Conservation (phyloP, 176 grass and related monocot genomes). For the Ensete ventricosum region DNA sequence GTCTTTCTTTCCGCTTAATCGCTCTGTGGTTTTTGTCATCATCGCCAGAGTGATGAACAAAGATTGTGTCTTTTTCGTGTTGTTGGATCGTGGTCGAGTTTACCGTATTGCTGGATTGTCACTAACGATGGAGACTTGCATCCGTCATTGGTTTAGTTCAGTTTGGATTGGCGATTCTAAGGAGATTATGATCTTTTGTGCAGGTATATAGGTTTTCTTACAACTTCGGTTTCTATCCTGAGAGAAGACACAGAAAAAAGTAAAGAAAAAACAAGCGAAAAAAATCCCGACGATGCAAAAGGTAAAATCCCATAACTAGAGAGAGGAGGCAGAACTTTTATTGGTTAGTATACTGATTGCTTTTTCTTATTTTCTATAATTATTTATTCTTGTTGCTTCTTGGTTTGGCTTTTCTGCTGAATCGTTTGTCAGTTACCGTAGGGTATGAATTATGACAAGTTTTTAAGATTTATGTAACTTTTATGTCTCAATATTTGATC, state of each 20-base stretch:
- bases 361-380: background rate
- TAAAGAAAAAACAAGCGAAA: slow-evolving; percentile 1
- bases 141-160: background rate
- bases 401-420: background rate
- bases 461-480: no score
- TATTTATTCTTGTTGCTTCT: background rate
- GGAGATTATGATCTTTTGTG: background rate
- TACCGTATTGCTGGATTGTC: background rate
- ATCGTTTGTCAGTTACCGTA: no score
- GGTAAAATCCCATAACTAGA: background rate
- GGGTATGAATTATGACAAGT: no score
- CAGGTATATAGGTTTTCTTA: background rate
- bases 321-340: background rate
- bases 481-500: no score
- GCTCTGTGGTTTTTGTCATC: background rate
- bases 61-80: background rate
- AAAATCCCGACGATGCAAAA: background rate
- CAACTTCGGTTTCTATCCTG: background rate
- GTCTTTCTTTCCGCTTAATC: background rate
- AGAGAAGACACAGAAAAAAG: background rate
- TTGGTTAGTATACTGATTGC: background rate
- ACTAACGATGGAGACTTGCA: background rate
- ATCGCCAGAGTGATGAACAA: background rate
- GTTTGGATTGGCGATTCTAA: background rate
- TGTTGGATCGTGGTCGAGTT: background rate